These are phyloP conservation scores for Fusarium cyanostomum DNA, from an alignment of 2,329 filamentous ascomycete genomes.

Conservation along the genomic window DNA sequence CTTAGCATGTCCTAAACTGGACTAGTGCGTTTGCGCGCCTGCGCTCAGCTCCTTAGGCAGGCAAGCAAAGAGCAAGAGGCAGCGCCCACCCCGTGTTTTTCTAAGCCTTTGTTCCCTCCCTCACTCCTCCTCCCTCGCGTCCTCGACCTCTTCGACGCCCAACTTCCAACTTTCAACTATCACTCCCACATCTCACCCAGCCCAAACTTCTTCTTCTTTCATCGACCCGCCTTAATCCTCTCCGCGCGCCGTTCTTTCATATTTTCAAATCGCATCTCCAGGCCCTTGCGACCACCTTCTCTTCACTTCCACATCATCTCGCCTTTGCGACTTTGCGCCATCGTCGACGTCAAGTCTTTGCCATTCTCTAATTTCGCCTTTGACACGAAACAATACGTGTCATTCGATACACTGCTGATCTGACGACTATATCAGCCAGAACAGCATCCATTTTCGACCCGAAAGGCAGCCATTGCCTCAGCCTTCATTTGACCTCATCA, in stretches of 20 bases:
- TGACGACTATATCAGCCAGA: constrained; percentile 36
- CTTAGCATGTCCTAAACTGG: constrained; percentile 12
- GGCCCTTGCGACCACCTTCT: constrained; percentile 24
- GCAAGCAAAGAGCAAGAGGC: constrained; percentile 31
- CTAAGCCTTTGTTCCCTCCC: constrained; percentile 25
- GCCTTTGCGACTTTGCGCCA: constrained; percentile 22
- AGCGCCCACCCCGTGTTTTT: constrained; percentile 43
- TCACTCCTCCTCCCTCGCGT: constrained; percentile 11
- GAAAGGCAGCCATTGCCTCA: constrained; percentile 11
- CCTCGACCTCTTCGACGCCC: constrained; percentile 24
- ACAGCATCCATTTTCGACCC: constrained; percentile 26
- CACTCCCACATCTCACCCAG: constrained; percentile 36
- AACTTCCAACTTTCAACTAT: constrained; percentile 29
- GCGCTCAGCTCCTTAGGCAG: constrained; percentile 30
- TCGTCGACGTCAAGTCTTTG: constrained; percentile 16
- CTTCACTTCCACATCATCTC: constrained; percentile 1
- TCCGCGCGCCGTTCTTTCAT: constrained; percentile 30
- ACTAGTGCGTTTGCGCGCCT: constrained; percentile 27
- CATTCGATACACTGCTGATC: constrained; percentile 38
- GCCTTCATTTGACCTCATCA: constrained; percentile 21
- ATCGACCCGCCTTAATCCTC: constrained; percentile 24
- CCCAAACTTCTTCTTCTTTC: constrained; percentile 23
- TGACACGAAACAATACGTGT: constrained; percentile 21
- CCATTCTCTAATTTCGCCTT: constrained; percentile 15
- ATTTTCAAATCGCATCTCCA: constrained; percentile 6